A percentile compares a stretch with the other conserved stretches of the same genome.
Evolutionary conservation across 257 asterid species (phyloP).

Genomic region (Fraxinus cuspidata): DNA sequence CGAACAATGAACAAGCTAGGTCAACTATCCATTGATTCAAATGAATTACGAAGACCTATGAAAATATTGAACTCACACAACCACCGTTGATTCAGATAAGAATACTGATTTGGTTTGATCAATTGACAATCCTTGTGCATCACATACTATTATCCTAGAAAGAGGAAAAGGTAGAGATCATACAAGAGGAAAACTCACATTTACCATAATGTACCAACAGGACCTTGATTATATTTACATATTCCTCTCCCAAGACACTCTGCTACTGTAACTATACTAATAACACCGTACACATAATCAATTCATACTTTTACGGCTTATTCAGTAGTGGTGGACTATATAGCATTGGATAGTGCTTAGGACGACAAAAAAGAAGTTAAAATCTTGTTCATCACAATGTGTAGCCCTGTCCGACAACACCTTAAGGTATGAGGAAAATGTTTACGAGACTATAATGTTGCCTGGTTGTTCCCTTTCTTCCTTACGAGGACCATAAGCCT

Average conservation of each 20-base stretch:
- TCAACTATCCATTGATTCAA: too few species aligned
- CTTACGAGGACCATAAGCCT: constrained; percentile 46
- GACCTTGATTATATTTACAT: background rate
- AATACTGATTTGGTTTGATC: background rate
- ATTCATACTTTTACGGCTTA: background rate
- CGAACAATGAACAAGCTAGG: too few species aligned
- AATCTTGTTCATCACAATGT: background rate
- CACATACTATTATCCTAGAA: background rate
- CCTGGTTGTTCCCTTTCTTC: background rate
- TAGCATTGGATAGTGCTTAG: background rate
- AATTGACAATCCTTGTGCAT: background rate
- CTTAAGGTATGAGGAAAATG: background rate
- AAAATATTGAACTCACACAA: too few species aligned
- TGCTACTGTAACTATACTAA: background rate
- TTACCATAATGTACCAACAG: background rate
- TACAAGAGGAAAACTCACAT: background rate
- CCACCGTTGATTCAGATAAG: too few species aligned
- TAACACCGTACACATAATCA: background rate
- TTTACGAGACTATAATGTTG: background rate
- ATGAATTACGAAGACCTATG: too few species aligned
- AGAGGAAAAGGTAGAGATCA: background rate
- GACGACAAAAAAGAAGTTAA: background rate
- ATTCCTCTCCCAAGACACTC: background rate
- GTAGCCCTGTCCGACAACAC: background rate
- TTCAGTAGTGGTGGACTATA: background rate